Evolutionary conservation across 164 flowering plant species (phyloP), one percentile per base, ranked within the genome.

Genomic region (Echeveria elegans): DNA sequence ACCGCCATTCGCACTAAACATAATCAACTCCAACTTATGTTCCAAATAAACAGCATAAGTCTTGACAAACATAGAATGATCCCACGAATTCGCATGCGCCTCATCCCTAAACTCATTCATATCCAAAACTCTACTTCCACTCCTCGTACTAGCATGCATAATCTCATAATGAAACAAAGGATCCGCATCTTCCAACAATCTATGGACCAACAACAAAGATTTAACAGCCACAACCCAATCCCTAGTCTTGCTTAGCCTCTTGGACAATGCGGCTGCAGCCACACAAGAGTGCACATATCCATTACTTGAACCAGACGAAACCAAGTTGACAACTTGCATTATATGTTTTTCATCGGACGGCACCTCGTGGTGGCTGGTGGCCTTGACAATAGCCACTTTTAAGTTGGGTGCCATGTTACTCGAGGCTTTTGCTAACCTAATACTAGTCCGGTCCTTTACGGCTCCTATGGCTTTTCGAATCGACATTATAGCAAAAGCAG

Each of bases 201-300:
- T 72, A 38, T 94, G 92, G 34, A 85, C 77, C 41, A 94, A 73
- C 70, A 83, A 76, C 18, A 94, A 81, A 1, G 88, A 70, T 73
- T 91, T 91, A 15, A 91, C 75, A 24, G 95, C 95, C 23, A 94
- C 97, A 5, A 84, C 80, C 95, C 95, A 94, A 66, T 86, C 92
- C 31, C 76, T 75, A 31, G 98, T 94, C 78, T 88, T 90, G 72
- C 76, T 76, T 30, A 94, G 81, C 31, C 97, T 83, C 69, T 81
- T 75, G 4, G 95, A 78, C 56, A 94, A 68, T 5, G 82, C 69
- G 37, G 71, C 24, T 5, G 82, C 69, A 37, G 72, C 24, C 6
- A 94, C 84, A 63, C 93, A 86, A 0, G 90, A 82, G 45, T 77
- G 72, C 9, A 91, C 82, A 66, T 81, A 81, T 9, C 77, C 72